A percentile compares a stretch with the other conserved stretches of the same genome.
Evolutionary conservation across 2,329 filamentous ascomycete species (phyloP).

Genomic region (Diaporthe citriasiana): DNA sequence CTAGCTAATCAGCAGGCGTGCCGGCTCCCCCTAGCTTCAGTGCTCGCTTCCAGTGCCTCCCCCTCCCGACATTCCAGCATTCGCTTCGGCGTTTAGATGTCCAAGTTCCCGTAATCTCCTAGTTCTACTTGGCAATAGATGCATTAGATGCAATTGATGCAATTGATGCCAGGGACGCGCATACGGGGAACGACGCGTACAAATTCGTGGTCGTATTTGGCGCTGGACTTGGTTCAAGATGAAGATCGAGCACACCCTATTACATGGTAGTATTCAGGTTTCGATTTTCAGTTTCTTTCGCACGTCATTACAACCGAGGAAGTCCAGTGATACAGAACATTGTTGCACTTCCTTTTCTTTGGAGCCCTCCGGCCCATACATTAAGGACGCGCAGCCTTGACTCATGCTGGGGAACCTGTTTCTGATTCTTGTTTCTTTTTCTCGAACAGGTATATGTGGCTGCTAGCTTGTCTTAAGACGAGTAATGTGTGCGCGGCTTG

Average conservation of each 20-base stretch:
- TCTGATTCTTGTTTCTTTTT: background rate
- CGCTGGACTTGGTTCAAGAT: background rate
- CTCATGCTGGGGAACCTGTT: background rate
- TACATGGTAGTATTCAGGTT: background rate
- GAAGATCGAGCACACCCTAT: too few relatives aligned
- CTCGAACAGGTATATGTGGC: background rate
- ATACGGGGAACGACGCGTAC: background rate
- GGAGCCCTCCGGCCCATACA: too few relatives aligned
- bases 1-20: background rate
- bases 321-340: background rate
- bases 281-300: background rate
- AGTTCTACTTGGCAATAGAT: background rate
- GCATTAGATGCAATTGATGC: background rate
- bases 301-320: background rate
- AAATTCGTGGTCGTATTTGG: background rate
- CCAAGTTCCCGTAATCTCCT: background rate
- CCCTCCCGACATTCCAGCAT: background rate
- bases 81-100: background rate
- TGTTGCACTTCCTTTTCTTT: background rate
- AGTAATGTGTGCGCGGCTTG: too few relatives aligned
- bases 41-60: background rate
- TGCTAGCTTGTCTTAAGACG: too few relatives aligned
- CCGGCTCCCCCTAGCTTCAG: conserved; percentile 2
- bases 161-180: too few relatives aligned
- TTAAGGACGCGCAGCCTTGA: background rate